Evolutionary conservation across 83 land plant species (phyloP), one percentile per base, ranked within the genome.

Genomic region (Picea engelmannii): DNA sequence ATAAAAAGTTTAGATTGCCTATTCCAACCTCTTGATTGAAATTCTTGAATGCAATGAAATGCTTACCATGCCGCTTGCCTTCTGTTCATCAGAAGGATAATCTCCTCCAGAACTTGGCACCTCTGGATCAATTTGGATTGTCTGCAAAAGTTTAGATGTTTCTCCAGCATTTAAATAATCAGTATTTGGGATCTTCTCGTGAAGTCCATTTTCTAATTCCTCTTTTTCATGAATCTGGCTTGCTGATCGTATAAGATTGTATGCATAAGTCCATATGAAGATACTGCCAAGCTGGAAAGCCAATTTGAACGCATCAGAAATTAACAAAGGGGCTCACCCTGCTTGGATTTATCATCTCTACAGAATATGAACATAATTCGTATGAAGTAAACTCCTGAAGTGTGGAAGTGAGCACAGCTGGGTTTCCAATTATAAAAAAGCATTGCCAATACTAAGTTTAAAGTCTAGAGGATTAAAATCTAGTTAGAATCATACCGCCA

Each of bases 181-280:
- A 42, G 42, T 10, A 44, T 71, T 71, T 20, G 76, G 55, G 44
- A 71, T 40, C 25, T 71, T 71, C 55, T 42, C 44, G n/a, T 47
- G 8, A 5, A 7, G 5, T 17, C 52, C 75, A 40, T n/a, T 24
- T 27, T 47, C 52, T 5, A 44, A 69, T 64, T 62, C 60, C 58
- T 59, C 38, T 40, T 62, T 68, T 62, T 35, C 81, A 31, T 66
- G 80, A 42, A 71, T 25, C 60, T 78, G 62, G 18, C 84, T 60
- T 20, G 87, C 18, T 20, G 62, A 82, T 83, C 67, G 38, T n/a
- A 89, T 81, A 49, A 92, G 81, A 21, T 84, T 83, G 66, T 81
- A 92, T 35, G 90, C 85, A 80, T 87, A 84, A 38, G 92, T 89
- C 94, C 92, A 92, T 24, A 92, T 86, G 89, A 38, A 89, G 78